Conservation (phyloP, 2,329 filamentous ascomycete species). For the Teratosphaeria gauchensis region DNA sequence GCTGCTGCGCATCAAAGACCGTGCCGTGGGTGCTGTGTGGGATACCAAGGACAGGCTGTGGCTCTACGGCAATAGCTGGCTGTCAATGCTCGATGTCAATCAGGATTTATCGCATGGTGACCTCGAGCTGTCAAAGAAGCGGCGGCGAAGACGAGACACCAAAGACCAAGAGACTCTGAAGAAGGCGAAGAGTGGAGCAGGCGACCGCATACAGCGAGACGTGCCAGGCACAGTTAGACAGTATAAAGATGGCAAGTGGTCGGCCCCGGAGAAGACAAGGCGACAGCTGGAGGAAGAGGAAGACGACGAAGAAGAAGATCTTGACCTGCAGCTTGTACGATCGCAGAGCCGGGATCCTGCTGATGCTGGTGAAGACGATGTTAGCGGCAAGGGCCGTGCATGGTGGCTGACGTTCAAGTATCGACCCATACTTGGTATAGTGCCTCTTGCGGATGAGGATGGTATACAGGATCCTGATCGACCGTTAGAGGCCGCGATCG, state of each 20-base stretch:
- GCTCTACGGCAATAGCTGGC: conserved; percentile 76
- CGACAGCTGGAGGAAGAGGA: not conserved
- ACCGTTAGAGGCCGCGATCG: conserved; percentile 68
- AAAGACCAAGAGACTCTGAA: conserved; percentile 30
- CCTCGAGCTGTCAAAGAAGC: not conserved
- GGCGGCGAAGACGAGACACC: conserved; percentile 10
- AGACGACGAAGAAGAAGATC: not conserved
- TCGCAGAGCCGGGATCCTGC: conserved; percentile 31
- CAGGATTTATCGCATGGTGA: conserved; percentile 47
- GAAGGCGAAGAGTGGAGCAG: conserved; percentile 3
- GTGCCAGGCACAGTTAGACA: not conserved
- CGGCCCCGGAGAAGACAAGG: not conserved
- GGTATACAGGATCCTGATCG: conserved; percentile 19
- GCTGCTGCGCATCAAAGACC: conserved; percentile 65
- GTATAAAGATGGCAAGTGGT: not conserved
- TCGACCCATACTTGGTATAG: conserved; percentile 75
- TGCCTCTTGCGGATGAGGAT: conserved; percentile 41
- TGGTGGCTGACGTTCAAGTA: conserved; percentile 90
- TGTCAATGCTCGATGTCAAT: conserved; percentile 85
- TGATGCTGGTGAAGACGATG: conserved; percentile 32
- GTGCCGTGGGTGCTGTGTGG: conserved; percentile 79
- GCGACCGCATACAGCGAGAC: not conserved
- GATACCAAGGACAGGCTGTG: conserved; percentile 56
- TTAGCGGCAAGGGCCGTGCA: conserved; percentile 26
- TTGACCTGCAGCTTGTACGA: conserved; percentile 8